Evolutionary conservation across 331 rosid species (phyloP), one percentile per base, ranked within the genome.

Genomic region (Quercus lobata): DNA sequence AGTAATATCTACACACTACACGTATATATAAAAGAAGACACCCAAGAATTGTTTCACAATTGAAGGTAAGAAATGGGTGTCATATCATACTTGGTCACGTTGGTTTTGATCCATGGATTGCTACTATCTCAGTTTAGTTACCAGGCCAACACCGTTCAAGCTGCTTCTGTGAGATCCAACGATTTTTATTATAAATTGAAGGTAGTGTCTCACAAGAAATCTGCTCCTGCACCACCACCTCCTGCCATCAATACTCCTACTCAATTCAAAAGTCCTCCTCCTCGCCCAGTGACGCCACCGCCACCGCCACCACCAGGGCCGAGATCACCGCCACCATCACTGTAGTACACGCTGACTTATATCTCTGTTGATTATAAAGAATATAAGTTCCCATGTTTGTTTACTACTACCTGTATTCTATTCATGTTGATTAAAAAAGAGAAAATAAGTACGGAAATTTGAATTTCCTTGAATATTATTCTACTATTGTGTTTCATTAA

Each of bases 221-320:
- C 37, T 2, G 44, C 12, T 44, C 52, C 72, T 4, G 77, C 72
- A 11, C 82, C 82, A 1, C 82, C 82, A 71, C 6, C 77, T 1
- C 82, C 77, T 46, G 57, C 27, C 2, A 21, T 15, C 22, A 71
- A 58, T 63, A 5, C 5, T 78, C 77, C 71, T 12, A 29, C 27
- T 73, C 77, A 62, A 3, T 61, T 8, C 21, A 63, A 63, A 32
- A 25, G 29, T 32, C 82, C 62, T 49, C 58, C 75, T 49, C 24
- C 61, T 12, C 76, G 32, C 6, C 62, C 53, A 4, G 62, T 32
- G 1, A 52, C 16, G 7, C 70, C n/a, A 9, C 58, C 57, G 24
- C 71, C 71, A 32, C 71, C 71, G 2, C 19, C 46, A 24, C 75
- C 35, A 7, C 53, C 37, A 11, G 12, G 14, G 49, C 49, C 12